Evolutionary conservation across 768 basidiomycete genomes (phyloP), one percentile per base, ranked within the genome.

Genomic region (Exidia glandulosa): DNA sequence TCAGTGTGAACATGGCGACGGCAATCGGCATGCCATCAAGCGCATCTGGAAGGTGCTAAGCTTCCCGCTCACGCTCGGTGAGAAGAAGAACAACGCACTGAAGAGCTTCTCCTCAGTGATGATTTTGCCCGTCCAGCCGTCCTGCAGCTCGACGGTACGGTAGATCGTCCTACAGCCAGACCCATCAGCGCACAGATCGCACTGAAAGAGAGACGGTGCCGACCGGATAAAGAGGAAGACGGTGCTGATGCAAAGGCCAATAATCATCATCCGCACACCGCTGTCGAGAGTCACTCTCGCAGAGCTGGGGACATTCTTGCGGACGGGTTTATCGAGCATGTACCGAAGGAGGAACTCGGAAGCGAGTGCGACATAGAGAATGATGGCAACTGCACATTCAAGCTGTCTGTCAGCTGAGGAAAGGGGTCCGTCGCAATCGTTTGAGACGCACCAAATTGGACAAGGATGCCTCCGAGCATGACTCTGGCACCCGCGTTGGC

Each of bases 381-480:
- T 64, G 58, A 82, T 74, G 23, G 77, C 74, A 32, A 73, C 77
- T 74, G 66, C 63, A 54, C 29, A 63, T 23, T 27, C 2, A 23
- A 48, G 6, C 14, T n/a, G 14, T 19, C 9, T 48, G n/a, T 9
- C 7, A 23, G 23, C 14, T 29, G 30, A 54, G 50, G 30, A 2
- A 54, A 54, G 5, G 23, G 6, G 25, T 48, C 14, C 19, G 47
- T 48, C 6, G 47, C 10, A 5, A 27, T 14, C 3, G 32, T 57
- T 19, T 9, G 14, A 48, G 9, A 70, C 75, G 58, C 32, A 77
- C 77, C 67, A 58, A 84, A 69, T 65, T 87, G 85, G 64, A 86
- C 78, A 19, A 74, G 72, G 61, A 88, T 86, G 55, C 85, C 86
- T 1, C 72, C 81, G 9, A 85, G 74, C 83, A 86, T 85, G 66